Evolutionary conservation across 306 rosid genomes (phyloP), one percentile per base, ranked within the genome.

Genomic region (Cicer chorassanicum): DNA sequence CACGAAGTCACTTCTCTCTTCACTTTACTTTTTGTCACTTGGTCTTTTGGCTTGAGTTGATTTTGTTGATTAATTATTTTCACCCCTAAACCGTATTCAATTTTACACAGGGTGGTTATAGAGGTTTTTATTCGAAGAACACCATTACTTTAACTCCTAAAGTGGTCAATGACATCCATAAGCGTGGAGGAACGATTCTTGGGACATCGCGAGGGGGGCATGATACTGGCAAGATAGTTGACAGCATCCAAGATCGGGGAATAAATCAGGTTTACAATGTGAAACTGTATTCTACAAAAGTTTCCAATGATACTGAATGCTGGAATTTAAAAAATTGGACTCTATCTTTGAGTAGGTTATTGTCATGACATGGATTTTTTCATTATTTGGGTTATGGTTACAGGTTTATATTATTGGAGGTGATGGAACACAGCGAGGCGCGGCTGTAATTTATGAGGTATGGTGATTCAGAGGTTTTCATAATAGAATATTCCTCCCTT

Each of bases 391-490:
- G 51, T 42, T 75, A 49, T 57, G 73, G 14, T 65, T 78, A 40
- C 87, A 94, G 97, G 97, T 94, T 85, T 92, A 88, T 78, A 90
- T 94, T 55, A 88, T 94, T 81, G 99, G 99, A 80, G 99, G 99
- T 74, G 97, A 94, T 80, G 99, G 99, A 86, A 94, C 99, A 45
- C 96, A 91, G 77, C 90, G 68, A 79, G 99, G 99, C 42, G 99
- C 97, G 5, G 67, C 97, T 65, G 92, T 87, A 38, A 94, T 94
- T 80, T 92, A 77, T 64, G 99, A 94, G 99, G 98, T 94, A 86
- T 70, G 44, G 69, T 50, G 80, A 73, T 63, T 73, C 53, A 36
- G 46, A 66, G 65, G 66, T 59, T 72, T 61, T 67, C 67, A 72
- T 66, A 40, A 51, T 80, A 44, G 54, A 71, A 38, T 53, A n/a